phyloP scores from a whole-genome alignment of 345 rosid genomes.

The Reutealis trisperma region DNA sequence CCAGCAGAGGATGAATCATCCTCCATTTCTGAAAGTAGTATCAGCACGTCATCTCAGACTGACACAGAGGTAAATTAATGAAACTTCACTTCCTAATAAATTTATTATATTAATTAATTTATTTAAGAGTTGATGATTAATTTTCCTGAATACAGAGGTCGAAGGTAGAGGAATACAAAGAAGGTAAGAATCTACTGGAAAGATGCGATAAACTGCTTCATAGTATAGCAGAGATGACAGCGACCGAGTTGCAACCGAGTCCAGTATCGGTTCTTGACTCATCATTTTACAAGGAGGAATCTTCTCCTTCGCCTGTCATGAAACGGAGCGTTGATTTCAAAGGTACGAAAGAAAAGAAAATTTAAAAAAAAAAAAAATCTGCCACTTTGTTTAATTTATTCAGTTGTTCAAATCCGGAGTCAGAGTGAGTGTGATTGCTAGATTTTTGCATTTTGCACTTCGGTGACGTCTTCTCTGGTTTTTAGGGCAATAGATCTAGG shows the following conservation, averaged over 20 bases:
- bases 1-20: constrained; percentile 56
- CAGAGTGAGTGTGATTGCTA: neutral
- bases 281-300: constrained; percentile 79
- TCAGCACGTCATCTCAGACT: constrained; percentile 51
- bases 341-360: constrained; percentile 39
- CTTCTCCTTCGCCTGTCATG: constrained; percentile 78
- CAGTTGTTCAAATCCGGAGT: neutral
- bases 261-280: constrained; percentile 94
- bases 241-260: constrained; percentile 79
- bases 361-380: neutral
- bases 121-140: neutral
- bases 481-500: neutral
- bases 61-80: constrained; percentile 54
- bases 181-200: constrained; percentile 68
- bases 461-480: constrained; percentile 27
- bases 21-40: constrained; percentile 52
- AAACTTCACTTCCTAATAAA: neutral
- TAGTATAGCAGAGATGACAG: constrained; percentile 87
- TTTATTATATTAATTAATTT: neutral
- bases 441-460: constrained; percentile 26
- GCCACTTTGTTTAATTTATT: neutral
- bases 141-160: constrained; percentile 40
- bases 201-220: constrained; percentile 86
- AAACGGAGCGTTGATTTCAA: constrained; percentile 77
- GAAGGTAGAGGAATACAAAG: constrained; percentile 57